phyloP scores from a whole-genome alignment of 805 yeast species.

The Maudiozyma pseudohumilis region DNA sequence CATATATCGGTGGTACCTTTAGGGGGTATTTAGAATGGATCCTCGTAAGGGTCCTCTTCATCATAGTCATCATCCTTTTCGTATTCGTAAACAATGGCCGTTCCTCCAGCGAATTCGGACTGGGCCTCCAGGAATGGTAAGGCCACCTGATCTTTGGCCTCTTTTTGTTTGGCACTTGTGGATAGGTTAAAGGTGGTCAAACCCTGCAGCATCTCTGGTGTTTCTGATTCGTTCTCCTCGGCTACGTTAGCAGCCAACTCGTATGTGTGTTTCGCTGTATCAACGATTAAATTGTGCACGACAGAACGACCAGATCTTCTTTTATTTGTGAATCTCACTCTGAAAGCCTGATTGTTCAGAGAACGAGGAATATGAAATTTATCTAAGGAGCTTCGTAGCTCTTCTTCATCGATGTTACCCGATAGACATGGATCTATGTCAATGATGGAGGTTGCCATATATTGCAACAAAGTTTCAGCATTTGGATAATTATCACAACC shows the following conservation, averaged over 20 bases:
- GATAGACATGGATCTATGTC: slow-evolving; percentile 41
- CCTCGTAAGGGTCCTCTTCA: slow-evolving; percentile 96
- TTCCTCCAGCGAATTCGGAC: slow-evolving; percentile 59
- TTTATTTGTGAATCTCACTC: slow-evolving; percentile 49
- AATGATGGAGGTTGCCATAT: slow-evolving; percentile 67
- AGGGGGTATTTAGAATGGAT: slow-evolving; percentile 55
- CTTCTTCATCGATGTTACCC: slow-evolving; percentile 36
- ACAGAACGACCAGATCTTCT: slow-evolving; percentile 80
- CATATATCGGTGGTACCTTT: no score
- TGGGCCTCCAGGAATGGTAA: slow-evolving; percentile 91
- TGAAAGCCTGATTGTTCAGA: slow-evolving; percentile 39
- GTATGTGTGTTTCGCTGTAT: slow-evolving; percentile 38
- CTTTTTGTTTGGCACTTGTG: slow-evolving; percentile 63
- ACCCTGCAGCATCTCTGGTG: slow-evolving; percentile 49
- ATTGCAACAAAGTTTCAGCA: slow-evolving; percentile 42
- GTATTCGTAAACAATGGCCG: slow-evolving; percentile 85
- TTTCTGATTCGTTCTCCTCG: slow-evolving; percentile 28
- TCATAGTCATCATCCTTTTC: slow-evolving; percentile 97
- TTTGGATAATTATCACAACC: slow-evolving; percentile 40
- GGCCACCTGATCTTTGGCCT: slow-evolving; percentile 76
- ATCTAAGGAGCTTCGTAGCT: slow-evolving; percentile 32
- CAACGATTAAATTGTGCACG: slow-evolving; percentile 43
- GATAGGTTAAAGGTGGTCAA: slow-evolving; percentile 82
- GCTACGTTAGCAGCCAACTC: slow-evolving; percentile 19
- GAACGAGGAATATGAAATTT: slow-evolving; percentile 42